A percentile compares a stretch with the other conserved stretches of the same genome.
Evolutionary conservation across 257 asterid species (phyloP).

Genomic region (Solanum paucissectum): DNA sequence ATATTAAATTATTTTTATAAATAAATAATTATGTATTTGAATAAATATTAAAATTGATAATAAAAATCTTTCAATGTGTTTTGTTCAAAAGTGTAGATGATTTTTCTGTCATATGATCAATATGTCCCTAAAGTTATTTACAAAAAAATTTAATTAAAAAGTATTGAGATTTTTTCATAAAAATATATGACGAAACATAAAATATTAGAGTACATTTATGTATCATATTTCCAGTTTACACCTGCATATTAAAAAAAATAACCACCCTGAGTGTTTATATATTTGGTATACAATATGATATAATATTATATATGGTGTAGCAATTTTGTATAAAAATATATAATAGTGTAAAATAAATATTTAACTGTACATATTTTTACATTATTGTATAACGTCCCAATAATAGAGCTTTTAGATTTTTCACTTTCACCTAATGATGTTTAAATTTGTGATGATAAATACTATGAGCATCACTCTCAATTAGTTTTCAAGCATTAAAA

Average conservation of each 20-base stretch:
- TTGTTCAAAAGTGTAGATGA: not conserved
- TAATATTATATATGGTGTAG: too few species aligned
- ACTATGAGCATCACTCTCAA: not conserved
- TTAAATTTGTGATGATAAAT: too few species aligned
- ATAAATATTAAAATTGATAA: not conserved
- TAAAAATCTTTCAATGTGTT: too few species aligned
- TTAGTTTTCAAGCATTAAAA: too few species aligned
- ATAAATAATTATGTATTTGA: not conserved
- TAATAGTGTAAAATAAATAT: not conserved
- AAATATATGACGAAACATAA: too few species aligned
- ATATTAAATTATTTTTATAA: not conserved
- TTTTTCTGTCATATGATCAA: not conserved
- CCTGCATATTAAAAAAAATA: not conserved
- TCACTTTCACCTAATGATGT: not conserved
- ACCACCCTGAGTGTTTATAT: not conserved
- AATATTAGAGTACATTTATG: too few species aligned
- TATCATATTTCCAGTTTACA: not conserved
- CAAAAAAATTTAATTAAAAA: too few species aligned
- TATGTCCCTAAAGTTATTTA: not conserved
- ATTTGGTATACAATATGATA: not conserved
- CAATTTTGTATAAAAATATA: too few species aligned
- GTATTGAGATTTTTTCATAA: not conserved
- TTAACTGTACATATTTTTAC: too few species aligned
- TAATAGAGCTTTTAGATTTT: not conserved
- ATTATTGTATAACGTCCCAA: too few species aligned